Base-by-base conservation (phyloP, 1,284 basidiomycete species). In the Ustilago hordei region DNA sequence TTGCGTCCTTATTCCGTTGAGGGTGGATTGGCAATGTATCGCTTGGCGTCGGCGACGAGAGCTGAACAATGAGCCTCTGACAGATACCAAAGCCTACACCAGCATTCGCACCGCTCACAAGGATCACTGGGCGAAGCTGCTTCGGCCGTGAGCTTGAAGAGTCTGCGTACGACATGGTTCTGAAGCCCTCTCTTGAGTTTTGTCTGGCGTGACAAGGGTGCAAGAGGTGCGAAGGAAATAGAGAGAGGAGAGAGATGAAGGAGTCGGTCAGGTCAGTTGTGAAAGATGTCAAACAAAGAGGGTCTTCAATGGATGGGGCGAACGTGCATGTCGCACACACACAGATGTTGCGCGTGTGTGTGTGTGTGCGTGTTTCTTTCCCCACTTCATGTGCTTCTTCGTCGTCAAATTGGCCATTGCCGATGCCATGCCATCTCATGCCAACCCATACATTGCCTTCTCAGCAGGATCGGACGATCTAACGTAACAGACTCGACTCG, bases 11-110 rank as follows among this genome's bases (percentile, higher is more conserved):
- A 23, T 62, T 58, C 19, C 45, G 59, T 41, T 70, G 59, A 28
- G 83, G 78, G 32, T 77, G 63, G 4, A 62, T 38, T 6, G 75
- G 67, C 3, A 81, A 70, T 6, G 84, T 81, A 50, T 85, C 84
- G 41, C 75, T 64, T 2, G 85, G 85, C 9, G 68, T 78, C 2
- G 85, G 82, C 28, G 74, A 81, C 17, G 84, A 83, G 53, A 86
- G 74, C 74, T 86, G 86, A 8, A 86, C 80, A 32, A 86, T 69
- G 13, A 86, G 66, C 19, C 86, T 67, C 64, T 85, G 80, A 48
- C 82, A 85, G 41, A 86, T 81, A 13, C 85, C 86, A 31, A 81
- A 81, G 32, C 86, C 86, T 1, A 86, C 81, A 23, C 84, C 85
- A 19, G 74, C 75, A 55, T 85, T 85, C 12, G 84, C 84, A 23